These are phyloP conservation scores for Tieghemostelium lacteum DNA, from an alignment of 78 protist species.

Conservation along the genomic window DNA sequence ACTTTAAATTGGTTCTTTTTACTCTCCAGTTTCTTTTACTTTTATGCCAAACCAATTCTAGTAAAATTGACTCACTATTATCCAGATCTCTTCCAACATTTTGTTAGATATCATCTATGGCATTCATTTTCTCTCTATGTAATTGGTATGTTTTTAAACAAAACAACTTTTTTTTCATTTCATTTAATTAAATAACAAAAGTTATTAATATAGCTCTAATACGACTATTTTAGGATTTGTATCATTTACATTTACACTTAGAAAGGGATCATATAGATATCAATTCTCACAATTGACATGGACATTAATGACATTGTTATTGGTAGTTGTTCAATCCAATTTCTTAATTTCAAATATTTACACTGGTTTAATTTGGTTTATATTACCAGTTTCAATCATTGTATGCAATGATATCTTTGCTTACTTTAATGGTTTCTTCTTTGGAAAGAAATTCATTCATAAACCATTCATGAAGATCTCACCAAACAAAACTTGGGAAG, in stretches of 20 bases:
- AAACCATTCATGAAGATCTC: slow-evolving; percentile 92
- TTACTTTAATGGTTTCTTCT: slow-evolving; percentile 90
- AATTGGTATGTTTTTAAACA: slow-evolving; percentile 35
- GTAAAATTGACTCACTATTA: background rate
- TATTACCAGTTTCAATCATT: slow-evolving; percentile 90
- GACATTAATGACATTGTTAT: slow-evolving; percentile 88
- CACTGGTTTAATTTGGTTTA: slow-evolving; percentile 91
- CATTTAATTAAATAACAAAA: background rate
- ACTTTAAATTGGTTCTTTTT: slow-evolving; percentile 80
- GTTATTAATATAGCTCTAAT: background rate
- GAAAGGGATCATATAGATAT: slow-evolving; percentile 76
- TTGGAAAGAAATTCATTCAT: slow-evolving; percentile 86
- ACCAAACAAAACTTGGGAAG: slow-evolving; percentile 98
- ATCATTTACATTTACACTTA: slow-evolving; percentile 79
- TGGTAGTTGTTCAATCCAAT: slow-evolving; percentile 80
- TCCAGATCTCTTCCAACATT: slow-evolving; percentile 36
- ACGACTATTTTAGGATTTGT: slow-evolving; percentile 2
- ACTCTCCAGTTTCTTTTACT: slow-evolving; percentile 70
- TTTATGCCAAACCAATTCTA: slow-evolving; percentile 77
- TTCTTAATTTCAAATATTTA: slow-evolving; percentile 74
- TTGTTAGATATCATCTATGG: slow-evolving; percentile 53
- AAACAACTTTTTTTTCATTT: no score
- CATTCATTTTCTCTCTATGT: slow-evolving; percentile 43
- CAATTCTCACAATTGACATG: slow-evolving; percentile 95
- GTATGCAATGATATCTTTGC: slow-evolving; percentile 95